These are phyloP conservation scores for Hemileia vastatrix DNA, from an alignment of 1,284 basidiomycete species.

Conservation along the genomic window DNA sequence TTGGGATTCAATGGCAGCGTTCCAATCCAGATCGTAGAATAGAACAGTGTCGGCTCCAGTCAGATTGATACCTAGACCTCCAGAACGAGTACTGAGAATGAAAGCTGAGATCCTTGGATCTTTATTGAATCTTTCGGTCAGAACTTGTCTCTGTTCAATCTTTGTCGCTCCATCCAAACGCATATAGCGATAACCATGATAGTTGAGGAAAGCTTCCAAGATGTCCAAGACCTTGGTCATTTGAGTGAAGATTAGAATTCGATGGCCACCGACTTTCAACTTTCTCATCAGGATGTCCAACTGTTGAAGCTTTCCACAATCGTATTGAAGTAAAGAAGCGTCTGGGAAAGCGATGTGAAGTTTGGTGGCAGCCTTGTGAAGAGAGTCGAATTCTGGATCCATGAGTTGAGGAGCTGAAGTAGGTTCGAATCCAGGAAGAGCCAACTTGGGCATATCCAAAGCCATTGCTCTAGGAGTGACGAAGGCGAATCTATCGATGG, in stretches of 20 bases:
- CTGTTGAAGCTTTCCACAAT: constrained; percentile 89
- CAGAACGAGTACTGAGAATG: constrained; percentile 83
- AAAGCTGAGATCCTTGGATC: constrained; percentile 84
- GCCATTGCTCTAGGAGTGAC: constrained; percentile 72
- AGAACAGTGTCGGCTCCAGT: constrained; percentile 96
- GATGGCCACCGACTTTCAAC: constrained; percentile 75
- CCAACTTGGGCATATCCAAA: constrained; percentile 59
- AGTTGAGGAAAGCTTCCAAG: constrained; percentile 82
- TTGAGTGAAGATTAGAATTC: constrained; percentile 89
- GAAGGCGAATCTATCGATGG: constrained; percentile 69
- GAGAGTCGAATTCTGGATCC: constrained; percentile 53
- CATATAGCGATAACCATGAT: constrained; percentile 86
- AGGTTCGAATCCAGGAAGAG: constrained; percentile 50
- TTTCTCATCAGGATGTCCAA: constrained; percentile 68
- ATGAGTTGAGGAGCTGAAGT: constrained; percentile 27
- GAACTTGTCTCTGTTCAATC: constrained; percentile 87
- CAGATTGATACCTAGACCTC: constrained; percentile 85
- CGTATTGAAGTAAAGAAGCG: constrained; percentile 79
- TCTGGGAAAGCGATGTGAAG: constrained; percentile 92
- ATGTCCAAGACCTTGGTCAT: constrained; percentile 95
- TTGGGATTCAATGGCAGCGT: constrained; percentile 92
- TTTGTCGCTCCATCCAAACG: constrained; percentile 88
- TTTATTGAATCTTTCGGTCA: constrained; percentile 93
- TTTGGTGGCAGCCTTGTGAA: constrained; percentile 65
- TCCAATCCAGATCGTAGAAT: constrained; percentile 96